Evolutionary conservation across 2,329 filamentous ascomycete genomes (phyloP), one percentile per base, ranked within the genome.

Genomic region (Calonectria pseudoturangicola): DNA sequence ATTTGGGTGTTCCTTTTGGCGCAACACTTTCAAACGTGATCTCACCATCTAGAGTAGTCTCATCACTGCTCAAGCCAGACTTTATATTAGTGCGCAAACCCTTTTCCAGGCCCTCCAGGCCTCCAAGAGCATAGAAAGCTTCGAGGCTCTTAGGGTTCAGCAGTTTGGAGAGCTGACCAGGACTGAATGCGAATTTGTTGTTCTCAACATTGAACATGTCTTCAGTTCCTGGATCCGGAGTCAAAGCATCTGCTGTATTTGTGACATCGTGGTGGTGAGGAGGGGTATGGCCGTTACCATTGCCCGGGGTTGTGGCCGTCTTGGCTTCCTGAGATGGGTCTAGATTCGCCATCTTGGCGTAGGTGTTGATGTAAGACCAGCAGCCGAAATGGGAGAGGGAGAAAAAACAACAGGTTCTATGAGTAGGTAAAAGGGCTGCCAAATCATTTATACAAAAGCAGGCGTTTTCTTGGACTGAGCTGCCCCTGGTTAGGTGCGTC

Each of bases 171-270:
- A 98, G 87, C 79, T 97, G 92, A 12, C 95, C 95, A 1, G 93
- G 93, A 3, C 92, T 92, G 81, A 94, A 97, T n/a, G 94, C 95
- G 80, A 97, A 98, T 3, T 92, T 92, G 82, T 96, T 97, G 80
- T 94, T 87, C 7, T 92, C 88, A 18, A 96, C 92, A 51, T 89
- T 82, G 80, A 94, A 96, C 81, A 95, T 93, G 48, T 88, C 89
- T 83, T 95, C 93, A 0, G 91, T 93, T 15, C 93, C 93, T 4
- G 92, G 93, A 81, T 96, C 94, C 48, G 82, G 82, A 16, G 81
- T 84, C 21, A 84, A 73, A 28, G 81, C 82, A 76, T 83, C 81
- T 28, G 78, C 71, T 33, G 76, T 75, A 69, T 83, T 77, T 65
- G 81, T 63, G 21, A 75, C 65, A 60, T 70, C 73, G 21, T 39